A percentile compares a stretch with the other conserved stretches of the same genome.
phyloP scores from a whole-genome alignment of 2,329 filamentous ascomycete species.

The Monosporascus sp. region DNA sequence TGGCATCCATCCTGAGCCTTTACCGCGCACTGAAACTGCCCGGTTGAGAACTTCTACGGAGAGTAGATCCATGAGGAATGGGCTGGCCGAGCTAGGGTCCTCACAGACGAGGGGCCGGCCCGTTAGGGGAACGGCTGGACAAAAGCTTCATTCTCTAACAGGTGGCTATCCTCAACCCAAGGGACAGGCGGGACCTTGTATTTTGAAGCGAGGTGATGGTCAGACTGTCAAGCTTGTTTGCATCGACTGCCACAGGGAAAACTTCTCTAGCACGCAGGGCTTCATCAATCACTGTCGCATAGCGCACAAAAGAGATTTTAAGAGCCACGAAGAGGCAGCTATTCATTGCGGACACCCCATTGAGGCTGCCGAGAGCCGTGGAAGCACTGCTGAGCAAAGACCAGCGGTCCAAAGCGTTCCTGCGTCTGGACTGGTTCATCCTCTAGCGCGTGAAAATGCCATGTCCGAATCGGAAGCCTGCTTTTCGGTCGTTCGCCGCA shows the following conservation, averaged over 20 bases:
- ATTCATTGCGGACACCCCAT: slow-evolving; percentile 80
- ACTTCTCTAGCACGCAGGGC: slow-evolving; percentile 96
- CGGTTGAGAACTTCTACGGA: slow-evolving; percentile 49
- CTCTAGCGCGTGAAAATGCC: slow-evolving; percentile 52
- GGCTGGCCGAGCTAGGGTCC: slow-evolving; percentile 49
- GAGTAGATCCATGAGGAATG: slow-evolving; percentile 75
- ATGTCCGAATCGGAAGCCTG: slow-evolving; percentile 48
- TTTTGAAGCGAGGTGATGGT: slow-evolving; percentile 81
- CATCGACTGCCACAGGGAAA: slow-evolving; percentile 77
- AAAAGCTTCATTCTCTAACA: slow-evolving; percentile 64
- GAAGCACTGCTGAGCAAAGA: slow-evolving; percentile 39
- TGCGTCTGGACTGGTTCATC: slow-evolving; percentile 53
- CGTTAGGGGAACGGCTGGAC: slow-evolving; percentile 44
- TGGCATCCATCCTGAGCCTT: slow-evolving; percentile 48
- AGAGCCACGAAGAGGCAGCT: slow-evolving; percentile 92
- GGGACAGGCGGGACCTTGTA: slow-evolving; percentile 75
- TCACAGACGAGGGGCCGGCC: slow-evolving; percentile 44
- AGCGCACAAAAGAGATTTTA: slow-evolving; percentile 86
- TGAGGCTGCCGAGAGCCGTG: slow-evolving; percentile 57
- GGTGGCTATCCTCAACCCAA: slow-evolving; percentile 68
- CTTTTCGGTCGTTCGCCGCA: slow-evolving; percentile 42
- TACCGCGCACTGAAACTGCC: slow-evolving; percentile 34
- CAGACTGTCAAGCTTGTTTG: slow-evolving; percentile 87
- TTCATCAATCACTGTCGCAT: slow-evolving; percentile 99
- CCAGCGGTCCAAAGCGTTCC: slow-evolving; percentile 16